Evolutionary conservation across 805 yeast genomes (phyloP).

Genomic region (Cyberlindnera euphorbiiphila): DNA sequence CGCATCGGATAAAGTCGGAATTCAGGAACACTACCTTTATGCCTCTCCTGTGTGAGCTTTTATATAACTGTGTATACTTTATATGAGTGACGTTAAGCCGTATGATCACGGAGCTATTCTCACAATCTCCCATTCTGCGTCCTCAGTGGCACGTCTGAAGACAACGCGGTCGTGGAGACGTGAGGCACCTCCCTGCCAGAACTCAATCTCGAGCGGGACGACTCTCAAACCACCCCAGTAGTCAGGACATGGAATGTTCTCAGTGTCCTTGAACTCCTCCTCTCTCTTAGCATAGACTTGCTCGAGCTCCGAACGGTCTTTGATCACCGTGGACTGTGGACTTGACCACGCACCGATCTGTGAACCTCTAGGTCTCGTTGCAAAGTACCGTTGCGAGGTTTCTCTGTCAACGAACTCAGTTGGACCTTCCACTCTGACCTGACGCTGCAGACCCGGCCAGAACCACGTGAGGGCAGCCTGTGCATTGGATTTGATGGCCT

Average conservation of each 20-base stretch:
- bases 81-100: too few relatives aligned
- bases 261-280: constrained; percentile 53
- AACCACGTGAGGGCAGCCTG: constrained; percentile 83
- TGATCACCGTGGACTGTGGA: constrained; percentile 70
- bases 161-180: constrained; percentile 88
- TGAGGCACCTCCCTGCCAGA: constrained; percentile 94
- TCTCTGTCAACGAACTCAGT: constrained; percentile 71
- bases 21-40: too few relatives aligned
- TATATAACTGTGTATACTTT: too few relatives aligned
- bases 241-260: constrained; percentile 83
- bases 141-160: constrained; percentile 53
- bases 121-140: constrained; percentile 54
- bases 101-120: constrained; percentile 64
- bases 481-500: constrained; percentile 68
- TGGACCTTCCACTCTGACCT: constrained; percentile 86
- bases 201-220: constrained; percentile 86
- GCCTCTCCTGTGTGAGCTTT: too few relatives aligned
- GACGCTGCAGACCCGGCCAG: constrained; percentile 90
- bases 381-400: constrained; percentile 72
- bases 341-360: constrained; percentile 97
- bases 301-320: constrained; percentile 61
- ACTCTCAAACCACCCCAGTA: constrained; percentile 94
- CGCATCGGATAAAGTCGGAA: too few relatives aligned
- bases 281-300: constrained; percentile 42
- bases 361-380: constrained; percentile 88